These are phyloP conservation scores for Erysimum cheiri DNA, from an alignment of 441 rosid species.

Conservation along the genomic window DNA sequence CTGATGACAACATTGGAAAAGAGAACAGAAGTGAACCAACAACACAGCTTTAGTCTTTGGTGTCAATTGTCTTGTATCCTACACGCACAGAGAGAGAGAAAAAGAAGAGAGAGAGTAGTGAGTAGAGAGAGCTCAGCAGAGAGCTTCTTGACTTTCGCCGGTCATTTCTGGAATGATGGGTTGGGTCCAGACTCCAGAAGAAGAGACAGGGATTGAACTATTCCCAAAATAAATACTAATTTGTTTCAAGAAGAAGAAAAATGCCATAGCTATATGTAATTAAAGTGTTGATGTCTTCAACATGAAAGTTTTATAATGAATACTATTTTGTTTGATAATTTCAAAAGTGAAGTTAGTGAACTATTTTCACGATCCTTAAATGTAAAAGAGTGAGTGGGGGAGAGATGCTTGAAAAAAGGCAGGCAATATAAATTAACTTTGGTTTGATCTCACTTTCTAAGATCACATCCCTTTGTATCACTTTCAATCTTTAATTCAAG, in stretches of 20 bases:
- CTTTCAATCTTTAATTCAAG: constrained; percentile 16
- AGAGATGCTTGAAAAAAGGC: constrained; percentile 38
- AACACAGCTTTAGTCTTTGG: constrained; percentile 38
- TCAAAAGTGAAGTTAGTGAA: constrained; percentile 35
- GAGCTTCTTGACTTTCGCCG: constrained; percentile 41
- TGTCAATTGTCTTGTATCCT: constrained; percentile 41
- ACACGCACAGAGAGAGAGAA: constrained; percentile 29
- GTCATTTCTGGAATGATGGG: constrained; percentile 44
- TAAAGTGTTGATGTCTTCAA: constrained; percentile 20
- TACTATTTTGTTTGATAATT: not conserved
- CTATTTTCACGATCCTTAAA: constrained; percentile 26
- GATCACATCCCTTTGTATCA: constrained; percentile 26
- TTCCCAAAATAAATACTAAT: not conserved
- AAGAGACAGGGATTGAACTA: constrained; percentile 30
- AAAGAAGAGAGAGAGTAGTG: constrained; percentile 22
- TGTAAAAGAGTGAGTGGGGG: constrained; percentile 35
- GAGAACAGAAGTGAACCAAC: constrained; percentile 21
- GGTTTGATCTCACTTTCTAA: constrained; percentile 31
- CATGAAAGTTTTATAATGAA: constrained; percentile 11
- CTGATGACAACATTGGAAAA: constrained; percentile 53
- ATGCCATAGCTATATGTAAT: constrained; percentile 10
- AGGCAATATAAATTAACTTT: constrained; percentile 35
- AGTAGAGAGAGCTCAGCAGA: constrained; percentile 40
- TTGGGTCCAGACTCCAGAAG: constrained; percentile 36
- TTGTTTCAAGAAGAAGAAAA: not conserved